Conservation (phyloP, 2,329 filamentous ascomycete species). For the Incumbomyces delicatus region DNA sequence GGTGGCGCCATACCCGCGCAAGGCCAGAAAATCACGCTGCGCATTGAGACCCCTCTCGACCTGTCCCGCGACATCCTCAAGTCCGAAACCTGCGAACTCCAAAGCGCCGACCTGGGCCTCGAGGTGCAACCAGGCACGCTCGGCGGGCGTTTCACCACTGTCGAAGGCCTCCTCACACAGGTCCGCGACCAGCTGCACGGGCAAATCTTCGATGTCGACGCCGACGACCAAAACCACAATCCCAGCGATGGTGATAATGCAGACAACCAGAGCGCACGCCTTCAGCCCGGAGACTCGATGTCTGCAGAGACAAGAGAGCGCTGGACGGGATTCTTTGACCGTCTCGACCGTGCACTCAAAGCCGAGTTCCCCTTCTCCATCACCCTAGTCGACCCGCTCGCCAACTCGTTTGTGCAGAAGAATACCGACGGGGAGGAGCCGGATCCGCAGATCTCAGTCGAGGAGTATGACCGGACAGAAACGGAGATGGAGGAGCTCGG, state of each 20-base stretch:
- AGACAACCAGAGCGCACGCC: constrained; percentile 3
- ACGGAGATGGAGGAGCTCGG: constrained; percentile 93
- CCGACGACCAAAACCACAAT: too few relatives aligned
- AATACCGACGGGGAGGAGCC: constrained; percentile 56
- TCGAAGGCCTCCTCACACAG: constrained; percentile 87
- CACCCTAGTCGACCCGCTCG: constrained; percentile 76
- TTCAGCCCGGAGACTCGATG: constrained; percentile 69
- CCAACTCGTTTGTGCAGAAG: constrained; percentile 88
- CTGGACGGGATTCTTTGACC: constrained; percentile 74
- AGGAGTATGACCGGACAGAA: constrained; percentile 76
- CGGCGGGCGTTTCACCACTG: constrained; percentile 90
- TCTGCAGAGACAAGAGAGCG: constrained; percentile 51
- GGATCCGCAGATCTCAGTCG: constrained; percentile 70
- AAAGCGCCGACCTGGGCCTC: constrained; percentile 77
- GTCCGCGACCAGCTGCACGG: constrained; percentile 79
- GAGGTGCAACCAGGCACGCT: constrained; percentile 87
- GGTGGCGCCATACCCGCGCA: constrained; percentile 82
- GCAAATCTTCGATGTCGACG: constrained; percentile 70
- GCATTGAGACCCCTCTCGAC: constrained; percentile 60
- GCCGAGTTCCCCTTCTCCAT: constrained; percentile 75
- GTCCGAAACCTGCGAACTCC: constrained; percentile 79
- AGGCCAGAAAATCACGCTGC: constrained; percentile 72
- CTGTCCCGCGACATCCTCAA: constrained; percentile 90
- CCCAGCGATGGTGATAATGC: constrained; percentile 38
- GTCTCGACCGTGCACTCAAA: constrained; percentile 65